Base-by-base conservation (phyloP, 2,329 filamentous ascomycete genomes). In the Spiromastix sp. region DNA sequence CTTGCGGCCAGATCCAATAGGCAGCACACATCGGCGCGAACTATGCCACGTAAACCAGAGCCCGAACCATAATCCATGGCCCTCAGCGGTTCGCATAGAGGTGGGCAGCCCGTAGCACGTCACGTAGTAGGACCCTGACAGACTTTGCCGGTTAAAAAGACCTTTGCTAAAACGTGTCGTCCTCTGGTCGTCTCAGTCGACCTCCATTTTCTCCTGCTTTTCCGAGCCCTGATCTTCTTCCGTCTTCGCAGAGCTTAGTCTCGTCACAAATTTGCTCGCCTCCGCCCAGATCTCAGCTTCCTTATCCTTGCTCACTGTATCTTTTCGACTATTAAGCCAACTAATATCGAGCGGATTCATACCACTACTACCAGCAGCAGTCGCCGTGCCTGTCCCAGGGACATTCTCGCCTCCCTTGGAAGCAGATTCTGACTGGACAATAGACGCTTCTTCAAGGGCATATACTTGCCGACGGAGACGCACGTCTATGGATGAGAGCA, bases 301-400 rank as follows among this genome's bases (percentile, higher is more conserved):
- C 70, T 89, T 91, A 43, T 85, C 81, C 49, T 79, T 74, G 38
- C 84, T 84, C 15, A 93, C 82, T 43, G 80, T 80, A 43, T 83
- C 81, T 42, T 83, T 85, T 38, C 85, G 73, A 49, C 84, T 87
- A 54, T 95, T 96, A 48, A 96, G 61, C 75, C 83, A 89, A 20
- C 87, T 87, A 10, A 93, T 79, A 53, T 95, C 87, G 35, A 95
- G 66, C 63, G 25, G 77, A 67, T 53, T 75, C 62, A 44, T 74
- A 46, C 60, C 55, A 8, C 37, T 47, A n/a, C 46, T 37, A 4
- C 45, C 46, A 30, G 40, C 36, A 13, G 42, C 42, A 24, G 44
- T 39, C 13, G 42, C 47, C 10, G 43, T 42, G 25, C 47, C 49
- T 2, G 43, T 54, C 37, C 50, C 55, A 40, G 41, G 51, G 21